phyloP scores from a whole-genome alignment of 1,284 basidiomycete species.

The Marasmius oreades region DNA sequence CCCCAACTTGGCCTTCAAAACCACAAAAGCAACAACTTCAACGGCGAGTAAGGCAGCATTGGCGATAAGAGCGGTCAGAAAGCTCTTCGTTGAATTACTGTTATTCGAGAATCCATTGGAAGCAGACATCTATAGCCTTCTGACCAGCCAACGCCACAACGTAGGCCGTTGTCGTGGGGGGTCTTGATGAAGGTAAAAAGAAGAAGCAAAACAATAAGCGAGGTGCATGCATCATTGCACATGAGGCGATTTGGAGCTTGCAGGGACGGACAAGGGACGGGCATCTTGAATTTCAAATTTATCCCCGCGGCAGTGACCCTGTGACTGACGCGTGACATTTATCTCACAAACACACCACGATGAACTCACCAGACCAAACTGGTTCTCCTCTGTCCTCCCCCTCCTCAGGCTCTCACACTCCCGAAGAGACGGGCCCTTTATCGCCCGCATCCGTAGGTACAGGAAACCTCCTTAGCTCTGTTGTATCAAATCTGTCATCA shows the following conservation, averaged over 20 bases:
- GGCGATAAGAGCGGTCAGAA: conserved; percentile 55
- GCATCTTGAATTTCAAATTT: no score
- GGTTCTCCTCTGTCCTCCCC: conserved; percentile 36
- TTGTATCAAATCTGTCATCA: conserved; percentile 33
- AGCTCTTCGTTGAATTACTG: conserved; percentile 34
- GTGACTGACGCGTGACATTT: not conserved
- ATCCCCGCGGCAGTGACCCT: no score
- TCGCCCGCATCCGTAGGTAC: conserved; percentile 28
- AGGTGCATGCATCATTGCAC: no score
- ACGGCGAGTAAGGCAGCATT: conserved; percentile 46
- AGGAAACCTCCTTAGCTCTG: conserved; percentile 28
- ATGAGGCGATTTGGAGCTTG: no score
- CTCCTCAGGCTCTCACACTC: conserved; percentile 35
- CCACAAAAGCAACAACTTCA: conserved; percentile 52
- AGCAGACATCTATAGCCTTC: no score
- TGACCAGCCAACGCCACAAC: no score
- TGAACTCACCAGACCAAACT: conserved; percentile 12
- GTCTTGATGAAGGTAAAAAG: no score
- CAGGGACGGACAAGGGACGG: no score
- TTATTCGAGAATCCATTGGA: not conserved
- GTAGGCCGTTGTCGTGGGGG: no score
- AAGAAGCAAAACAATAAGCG: no score
- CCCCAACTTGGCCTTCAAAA: conserved; percentile 43
- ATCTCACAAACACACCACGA: not conserved
- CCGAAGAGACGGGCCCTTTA: conserved; percentile 26